phyloP scores from a whole-genome alignment of 129 eudicot genomes.

The Silybum marianum region DNA sequence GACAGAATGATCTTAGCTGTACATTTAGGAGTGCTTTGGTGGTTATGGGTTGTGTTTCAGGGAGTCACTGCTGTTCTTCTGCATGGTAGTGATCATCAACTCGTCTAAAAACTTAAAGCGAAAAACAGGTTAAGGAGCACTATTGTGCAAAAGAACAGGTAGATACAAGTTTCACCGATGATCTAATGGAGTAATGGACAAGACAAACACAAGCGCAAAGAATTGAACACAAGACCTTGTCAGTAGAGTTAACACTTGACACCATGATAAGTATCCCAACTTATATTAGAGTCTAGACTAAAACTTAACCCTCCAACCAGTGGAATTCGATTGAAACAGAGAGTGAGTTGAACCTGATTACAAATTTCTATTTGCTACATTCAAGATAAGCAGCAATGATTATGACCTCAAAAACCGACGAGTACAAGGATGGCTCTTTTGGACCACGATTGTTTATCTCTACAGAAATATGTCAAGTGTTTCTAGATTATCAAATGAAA shows the following conservation, averaged over 20 bases:
- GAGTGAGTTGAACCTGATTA: not conserved
- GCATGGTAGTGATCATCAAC: not conserved
- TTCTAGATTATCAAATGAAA: not conserved
- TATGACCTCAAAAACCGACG: not conserved
- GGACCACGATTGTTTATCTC: not conserved
- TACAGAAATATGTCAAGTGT: not conserved
- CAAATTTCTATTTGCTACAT: not conserved
- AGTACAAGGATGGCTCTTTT: not conserved
- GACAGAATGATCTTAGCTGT: not conserved
- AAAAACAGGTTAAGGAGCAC: not conserved
- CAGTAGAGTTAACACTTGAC: not conserved
- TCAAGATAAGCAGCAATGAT: not conserved
- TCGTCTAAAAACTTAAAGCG: not conserved
- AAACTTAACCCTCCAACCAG: not conserved
- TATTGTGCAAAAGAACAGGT: not conserved
- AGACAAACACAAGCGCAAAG: not conserved
- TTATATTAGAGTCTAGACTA: not conserved
- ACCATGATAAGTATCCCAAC: not conserved
- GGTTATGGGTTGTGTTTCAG: not conserved
- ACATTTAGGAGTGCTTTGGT: not conserved
- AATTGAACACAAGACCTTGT: not conserved
- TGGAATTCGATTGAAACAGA: not conserved
- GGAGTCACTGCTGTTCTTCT: not conserved
- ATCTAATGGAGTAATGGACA: not conserved
- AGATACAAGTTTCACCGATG: not conserved